Base-by-base conservation (phyloP, 164 flowering plant genomes). In the Tetrastigma voinierianum region DNA sequence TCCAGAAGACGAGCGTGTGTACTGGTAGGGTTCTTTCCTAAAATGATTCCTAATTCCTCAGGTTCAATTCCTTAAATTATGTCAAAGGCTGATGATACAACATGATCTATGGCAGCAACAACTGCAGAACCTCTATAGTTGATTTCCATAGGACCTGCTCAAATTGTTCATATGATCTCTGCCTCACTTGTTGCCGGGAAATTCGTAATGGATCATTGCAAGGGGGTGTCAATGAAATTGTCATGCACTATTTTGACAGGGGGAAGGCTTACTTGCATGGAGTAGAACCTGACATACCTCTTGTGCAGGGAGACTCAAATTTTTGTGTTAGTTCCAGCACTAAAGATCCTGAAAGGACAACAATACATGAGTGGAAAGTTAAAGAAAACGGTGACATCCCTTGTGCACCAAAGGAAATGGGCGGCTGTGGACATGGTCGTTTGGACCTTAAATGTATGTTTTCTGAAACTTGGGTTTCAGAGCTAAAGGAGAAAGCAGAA, bases 91-190 rank as follows among this genome's bases (percentile, higher is more conserved):
- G 40, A 32, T 32, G 40, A 32, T 4, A 32, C 6, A 0, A 32
- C 40, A 32, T 32, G 40, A 32, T 4, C 6, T 32, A 32, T 32
- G 40, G 40, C 76, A 73, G 76, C 19, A 20, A 70, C 23, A 61
- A 62, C 47, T 74, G 77, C 64, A 57, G 51, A 15, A 74, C 77
- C 15, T 74, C 77, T 11, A 74, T 74, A 69, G 63, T 54, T 74
- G 77, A 32, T 32, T 32, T 32, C 40, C 40, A 32, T 32, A 32
- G 40, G 40, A 32, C 3, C 40, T 32, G 40, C 21, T 44, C 70
- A 3, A 55, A 60, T 4, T 74, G 77, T 66, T 69, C 67, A 1
- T 74, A 46, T 69, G 73, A 74, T 24, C 73, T 74, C 7, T 74
- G 77, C 59, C 72, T 74, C 32, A 43, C 66, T 40, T 74, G 77